Evolutionary conservation across 177 flowering plant genomes (phyloP).

Genomic region (Vitis hybrid): DNA sequence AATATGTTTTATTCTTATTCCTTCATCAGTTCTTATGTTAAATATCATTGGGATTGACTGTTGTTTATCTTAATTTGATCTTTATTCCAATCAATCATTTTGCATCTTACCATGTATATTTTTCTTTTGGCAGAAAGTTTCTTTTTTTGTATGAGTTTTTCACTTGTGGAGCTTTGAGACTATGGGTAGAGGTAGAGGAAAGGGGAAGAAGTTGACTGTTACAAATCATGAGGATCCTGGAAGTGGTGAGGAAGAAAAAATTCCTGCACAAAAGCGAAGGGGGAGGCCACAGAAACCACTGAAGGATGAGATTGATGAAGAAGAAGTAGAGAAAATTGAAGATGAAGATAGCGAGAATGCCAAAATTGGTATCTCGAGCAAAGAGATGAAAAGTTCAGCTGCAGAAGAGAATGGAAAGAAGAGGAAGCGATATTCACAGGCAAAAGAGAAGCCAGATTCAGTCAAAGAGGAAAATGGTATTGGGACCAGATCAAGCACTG

Average conservation of each 20-base stretch:
- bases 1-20: no score
- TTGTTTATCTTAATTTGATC: not conserved
- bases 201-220: constrained; percentile 38
- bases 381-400: constrained; percentile 22
- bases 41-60: not conserved
- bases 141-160: constrained; percentile 10
- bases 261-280: constrained; percentile 42
- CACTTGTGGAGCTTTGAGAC: constrained; percentile 7
- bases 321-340: constrained; percentile 32
- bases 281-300: constrained; percentile 46
- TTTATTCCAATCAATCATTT: no score
- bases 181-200: constrained; percentile 55
- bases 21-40: not conserved
- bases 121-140: constrained; percentile 21
- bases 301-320: constrained; percentile 36
- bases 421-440: constrained; percentile 31
- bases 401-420: constrained; percentile 33
- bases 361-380: constrained; percentile 15
- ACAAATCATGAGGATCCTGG: constrained; percentile 34
- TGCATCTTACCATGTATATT: not conserved
- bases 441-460: constrained; percentile 31
- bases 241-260: constrained; percentile 49
- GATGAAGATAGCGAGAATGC: constrained; percentile 31
- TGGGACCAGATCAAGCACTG: constrained; percentile 31
- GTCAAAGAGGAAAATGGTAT: constrained; percentile 36